phyloP scores from a whole-genome alignment of 225 moss, liverwort and hornwort species.

The Asterella californica region DNA sequence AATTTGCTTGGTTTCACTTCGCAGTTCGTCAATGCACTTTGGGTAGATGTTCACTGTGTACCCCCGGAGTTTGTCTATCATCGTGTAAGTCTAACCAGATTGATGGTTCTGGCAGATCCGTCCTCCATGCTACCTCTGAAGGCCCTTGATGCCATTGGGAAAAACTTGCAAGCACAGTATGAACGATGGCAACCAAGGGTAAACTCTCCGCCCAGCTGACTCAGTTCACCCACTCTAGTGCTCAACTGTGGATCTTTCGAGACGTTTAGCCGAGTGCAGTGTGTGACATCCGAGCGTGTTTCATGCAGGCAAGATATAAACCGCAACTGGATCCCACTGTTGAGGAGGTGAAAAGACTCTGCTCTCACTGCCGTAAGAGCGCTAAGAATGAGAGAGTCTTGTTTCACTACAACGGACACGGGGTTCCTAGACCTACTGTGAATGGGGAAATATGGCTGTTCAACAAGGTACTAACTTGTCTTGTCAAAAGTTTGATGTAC shows the following conservation, averaged over 20 bases:
- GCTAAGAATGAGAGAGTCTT: conserved; percentile 90
- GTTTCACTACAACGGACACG: conserved; percentile 98
- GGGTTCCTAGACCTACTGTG: conserved; percentile 90
- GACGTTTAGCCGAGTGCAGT: background rate
- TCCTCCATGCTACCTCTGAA: conserved; percentile 72
- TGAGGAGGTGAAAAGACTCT: conserved; percentile 90
- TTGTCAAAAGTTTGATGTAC: background rate
- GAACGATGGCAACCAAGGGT: conserved; percentile 99
- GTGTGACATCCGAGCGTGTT: background rate
- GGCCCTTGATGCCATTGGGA: conserved; percentile 91
- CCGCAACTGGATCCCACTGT: conserved; percentile 83
- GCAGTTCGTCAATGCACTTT: too few species aligned
- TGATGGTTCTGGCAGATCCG: conserved; percentile 56
- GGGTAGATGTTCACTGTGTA: too few species aligned
- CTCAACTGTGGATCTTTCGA: background rate
- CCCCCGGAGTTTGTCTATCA: background rate
- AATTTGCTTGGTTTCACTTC: background rate
- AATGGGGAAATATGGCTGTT: conserved; percentile 99
- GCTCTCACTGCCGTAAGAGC: conserved; percentile 77
- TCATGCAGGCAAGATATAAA: conserved; percentile 76
- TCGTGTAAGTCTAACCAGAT: background rate
- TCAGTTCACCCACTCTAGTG: background rate
- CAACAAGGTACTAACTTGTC: conserved; percentile 61
- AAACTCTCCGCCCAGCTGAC: background rate
- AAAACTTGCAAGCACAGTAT: conserved; percentile 82